phyloP scores from a whole-genome alignment of 2,329 filamentous ascomycete species.

The Phaeomoniella chlamydospora region DNA sequence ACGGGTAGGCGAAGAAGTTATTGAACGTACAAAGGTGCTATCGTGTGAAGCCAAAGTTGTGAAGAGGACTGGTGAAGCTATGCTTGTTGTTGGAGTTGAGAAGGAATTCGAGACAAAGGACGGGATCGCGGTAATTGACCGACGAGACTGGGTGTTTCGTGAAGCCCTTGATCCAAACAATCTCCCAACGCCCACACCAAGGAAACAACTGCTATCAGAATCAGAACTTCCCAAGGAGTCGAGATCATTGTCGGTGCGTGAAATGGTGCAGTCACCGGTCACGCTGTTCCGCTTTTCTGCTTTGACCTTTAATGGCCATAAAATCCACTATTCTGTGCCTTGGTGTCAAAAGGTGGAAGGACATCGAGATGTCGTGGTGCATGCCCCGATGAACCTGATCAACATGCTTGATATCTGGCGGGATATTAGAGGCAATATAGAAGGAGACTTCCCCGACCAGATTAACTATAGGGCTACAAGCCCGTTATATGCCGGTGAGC shows the following conservation, averaged over 20 bases:
- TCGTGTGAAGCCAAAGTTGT: conserved; percentile 41
- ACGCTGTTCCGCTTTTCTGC: conserved; percentile 29
- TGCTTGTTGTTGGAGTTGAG: conserved; percentile 51
- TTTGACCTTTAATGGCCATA: conserved; percentile 28
- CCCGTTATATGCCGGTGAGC: conserved; percentile 33
- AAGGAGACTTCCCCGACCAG: conserved; percentile 17
- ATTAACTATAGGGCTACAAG: conserved; percentile 34
- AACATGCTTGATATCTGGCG: conserved; percentile 28
- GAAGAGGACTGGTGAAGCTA: conserved; percentile 38
- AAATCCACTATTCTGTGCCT: conserved; percentile 27
- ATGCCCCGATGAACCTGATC: conserved; percentile 27
- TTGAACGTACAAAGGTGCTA: conserved; percentile 41
- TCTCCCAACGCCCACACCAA: conserved; percentile 6
- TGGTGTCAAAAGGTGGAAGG: conserved; percentile 28
- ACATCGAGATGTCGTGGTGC: conserved; percentile 26
- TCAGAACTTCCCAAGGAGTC: conserved; percentile 8
- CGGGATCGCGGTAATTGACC: conserved; percentile 40
- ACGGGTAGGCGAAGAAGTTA: conserved; percentile 39
- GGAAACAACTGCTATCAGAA: conserved; percentile 7
- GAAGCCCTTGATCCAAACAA: conserved; percentile 16
- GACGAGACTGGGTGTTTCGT: conserved; percentile 34
- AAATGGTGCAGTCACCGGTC: conserved; percentile 20
- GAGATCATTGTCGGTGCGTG: conserved; percentile 13
- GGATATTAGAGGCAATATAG: conserved; percentile 16
- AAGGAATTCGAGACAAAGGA: conserved; percentile 41